Base-by-base conservation (phyloP, 2,329 filamentous ascomycete genomes). In the Alternaria angustiovoidea region DNA sequence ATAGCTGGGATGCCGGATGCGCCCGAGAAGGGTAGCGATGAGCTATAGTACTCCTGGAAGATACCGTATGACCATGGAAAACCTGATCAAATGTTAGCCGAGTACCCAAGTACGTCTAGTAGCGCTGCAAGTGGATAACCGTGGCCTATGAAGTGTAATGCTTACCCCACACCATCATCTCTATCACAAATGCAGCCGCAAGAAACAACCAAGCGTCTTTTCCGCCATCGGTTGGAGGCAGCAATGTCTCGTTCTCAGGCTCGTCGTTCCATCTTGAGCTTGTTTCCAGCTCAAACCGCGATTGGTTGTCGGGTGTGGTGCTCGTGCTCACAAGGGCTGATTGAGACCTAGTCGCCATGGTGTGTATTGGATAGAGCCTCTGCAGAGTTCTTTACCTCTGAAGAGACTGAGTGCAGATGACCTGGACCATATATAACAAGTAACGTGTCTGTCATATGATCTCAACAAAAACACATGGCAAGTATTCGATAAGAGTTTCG, bases 31-130 rank as follows among this genome's bases (percentile, higher is more conserved):
- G 86, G 85, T 5, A 82, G 82, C 59, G 88, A 82, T 1, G 81
- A 84, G 36, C 81, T 84, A 73, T 92, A 92, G 75, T 90, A 89
- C 52, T 89, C 84, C 66, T 91, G 88, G 69, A 92, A 91, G 24
- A 92, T 83, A 43, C 89, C 90, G 72, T 89, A 92, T 0, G 88
- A 84, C 57, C 88, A 88, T 0, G 88, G 86, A 57, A 91, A 91
- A 2, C 89, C 88, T 90, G 28, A 0, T 20, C 30, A 43, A 18
- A 7, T 12, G 34, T 71, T 39, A 71, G 52, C 4, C 7, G 16
- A 8, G 22, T 20, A 7, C 11, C 11, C 5, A 16, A 18, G 7
- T 7, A 28, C 1, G 8, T 12, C 7, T 47, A 16, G 18, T 24
- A 7, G 7, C 20, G 16, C 9, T 38, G 18, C 36, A n/a, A n/a